Evolutionary conservation across 1,139 yeast species (phyloP).

Genomic region (Saccharomycopsis hybrid): DNA sequence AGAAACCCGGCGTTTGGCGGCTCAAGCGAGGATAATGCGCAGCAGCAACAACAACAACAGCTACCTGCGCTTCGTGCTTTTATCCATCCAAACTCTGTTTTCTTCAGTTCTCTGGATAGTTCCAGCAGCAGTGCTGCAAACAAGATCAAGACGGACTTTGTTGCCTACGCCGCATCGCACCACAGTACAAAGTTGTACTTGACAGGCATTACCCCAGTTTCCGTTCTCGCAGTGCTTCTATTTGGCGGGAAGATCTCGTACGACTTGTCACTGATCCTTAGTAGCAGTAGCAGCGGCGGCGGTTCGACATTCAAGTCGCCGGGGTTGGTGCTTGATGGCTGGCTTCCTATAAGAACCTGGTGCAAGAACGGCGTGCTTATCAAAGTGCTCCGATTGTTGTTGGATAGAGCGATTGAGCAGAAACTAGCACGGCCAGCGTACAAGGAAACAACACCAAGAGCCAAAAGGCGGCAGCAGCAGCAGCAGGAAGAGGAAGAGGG

Average conservation of each 20-base stretch:
- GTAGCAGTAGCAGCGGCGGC: constrained; percentile 27
- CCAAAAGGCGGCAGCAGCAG: no score
- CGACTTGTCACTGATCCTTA: constrained; percentile 37
- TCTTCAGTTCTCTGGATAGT: constrained; percentile 39
- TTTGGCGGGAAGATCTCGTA: constrained; percentile 51
- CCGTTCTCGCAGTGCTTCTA: constrained; percentile 60
- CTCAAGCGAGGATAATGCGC: constrained; percentile 23
- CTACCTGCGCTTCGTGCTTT: constrained; percentile 44
- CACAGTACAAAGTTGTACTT: constrained; percentile 50
- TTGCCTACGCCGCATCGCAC: constrained; percentile 17
- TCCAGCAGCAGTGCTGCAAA: constrained; percentile 13
- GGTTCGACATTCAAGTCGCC: not conserved
- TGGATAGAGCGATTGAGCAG: constrained; percentile 60
- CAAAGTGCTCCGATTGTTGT: constrained; percentile 55
- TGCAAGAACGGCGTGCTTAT: constrained; percentile 86
- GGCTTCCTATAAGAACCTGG: constrained; percentile 89
- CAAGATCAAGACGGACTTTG: constrained; percentile 29
- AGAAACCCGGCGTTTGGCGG: constrained; percentile 43
- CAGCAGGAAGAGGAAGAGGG: no score
- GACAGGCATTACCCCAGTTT: constrained; percentile 73
- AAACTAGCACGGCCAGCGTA: not conserved
- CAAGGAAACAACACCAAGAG: no score
- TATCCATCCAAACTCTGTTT: constrained; percentile 74
- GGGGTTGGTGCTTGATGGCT: constrained; percentile 63
- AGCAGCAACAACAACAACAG: constrained; percentile 52